Evolutionary conservation across 1,284 basidiomycete species (phyloP), one percentile per base, ranked within the genome.

Genomic region (Phellopilus nigrolimitatus): DNA sequence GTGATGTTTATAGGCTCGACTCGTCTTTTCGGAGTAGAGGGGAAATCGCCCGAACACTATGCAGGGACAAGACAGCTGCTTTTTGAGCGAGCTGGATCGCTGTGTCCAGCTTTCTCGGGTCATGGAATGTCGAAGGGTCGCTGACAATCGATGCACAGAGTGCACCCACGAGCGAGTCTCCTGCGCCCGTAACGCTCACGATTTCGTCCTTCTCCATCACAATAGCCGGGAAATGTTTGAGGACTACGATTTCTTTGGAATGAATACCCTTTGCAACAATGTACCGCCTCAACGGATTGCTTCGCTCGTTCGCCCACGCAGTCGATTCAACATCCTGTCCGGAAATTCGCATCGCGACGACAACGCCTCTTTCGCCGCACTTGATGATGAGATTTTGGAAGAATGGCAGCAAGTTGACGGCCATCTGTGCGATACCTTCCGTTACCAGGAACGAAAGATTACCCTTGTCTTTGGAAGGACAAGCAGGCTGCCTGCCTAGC

Each of bases 151-250:
- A 66, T 1, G 86, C 82, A 15, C 89, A 66, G 17, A 94, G 62
- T 0, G 84, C 78, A 6, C 91, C 92, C 3, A 90, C 91, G 17
- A 95, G 78, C 2, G 90, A 84, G 66, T 97, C 93, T 0, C 94
- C 94, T 1, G 91, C 93, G 2, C 94, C 94, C 0, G 93, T 97
- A 8, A 91, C 89, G 59, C 85, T 93, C 6, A 84, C 68, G 7
- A 84, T 63, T 34, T 69, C 64, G n/a, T 66, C 62, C 9, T 65
- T 62, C 2, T 69, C 60, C 6, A 84, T 64, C 0, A 58, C 57
- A 4, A 79, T 63, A 9, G 89, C 73, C 2, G 86, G 78, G 60
- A 84, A 91, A 62, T 92, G 85, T 34, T 81, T 79, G 27, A 93
- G 47, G 3, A 90, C 75, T 12, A 88, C 64, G 17, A 73, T 67